Evolutionary conservation across 345 rosid species (phyloP), one percentile per base, ranked within the genome.

Genomic region (Lepidium aucheri): DNA sequence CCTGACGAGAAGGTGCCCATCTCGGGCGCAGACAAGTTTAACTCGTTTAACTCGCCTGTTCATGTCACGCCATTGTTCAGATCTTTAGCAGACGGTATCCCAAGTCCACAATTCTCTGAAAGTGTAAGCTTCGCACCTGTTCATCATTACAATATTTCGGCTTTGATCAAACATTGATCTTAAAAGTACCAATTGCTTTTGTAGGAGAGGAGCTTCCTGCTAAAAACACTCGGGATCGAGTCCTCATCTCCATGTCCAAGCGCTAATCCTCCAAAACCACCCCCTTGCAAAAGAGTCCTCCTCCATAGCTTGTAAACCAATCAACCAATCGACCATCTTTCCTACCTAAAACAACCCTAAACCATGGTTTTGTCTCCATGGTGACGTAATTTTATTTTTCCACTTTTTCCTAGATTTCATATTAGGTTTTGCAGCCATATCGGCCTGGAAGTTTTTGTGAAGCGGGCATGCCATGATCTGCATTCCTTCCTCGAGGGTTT

Each of bases 41-140:
- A 85, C 67, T 94, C 97, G 60, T 90, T 84, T 56, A 76, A 85
- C 67, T 94, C 97, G 7, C 97, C 99, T 40, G 42, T 83, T 72
- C 93, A 83, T 36, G 91, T 88, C 53, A 94, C 97, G 26, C 99
- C 99, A 26, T 61, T 94, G 67, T 94, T 94, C 96, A 88, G 96
- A 78, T 85, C 99, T 66, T 72, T 94, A 72, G 97, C 97, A 64
- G 99, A 95, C 10, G 92, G 91, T 45, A 88, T 94, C 68, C 97
- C 97, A 73, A 94, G 95, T 68, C 99, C 97, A 72, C 85, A 84
- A 44, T 94, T 94, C 78, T 90, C 97, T 56, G 97, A 90, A 85
- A 94, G 97, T 80, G 99, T 94, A 80, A 86, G 96, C 81, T 60
- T 30, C 42, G 22, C 32, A 30, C 49, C 6, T 12, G 30, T 38